These are phyloP conservation scores for Syncephalastrum contaminatum DNA, from an alignment of 371 early-diverging fungal species.

Conservation along the genomic window DNA sequence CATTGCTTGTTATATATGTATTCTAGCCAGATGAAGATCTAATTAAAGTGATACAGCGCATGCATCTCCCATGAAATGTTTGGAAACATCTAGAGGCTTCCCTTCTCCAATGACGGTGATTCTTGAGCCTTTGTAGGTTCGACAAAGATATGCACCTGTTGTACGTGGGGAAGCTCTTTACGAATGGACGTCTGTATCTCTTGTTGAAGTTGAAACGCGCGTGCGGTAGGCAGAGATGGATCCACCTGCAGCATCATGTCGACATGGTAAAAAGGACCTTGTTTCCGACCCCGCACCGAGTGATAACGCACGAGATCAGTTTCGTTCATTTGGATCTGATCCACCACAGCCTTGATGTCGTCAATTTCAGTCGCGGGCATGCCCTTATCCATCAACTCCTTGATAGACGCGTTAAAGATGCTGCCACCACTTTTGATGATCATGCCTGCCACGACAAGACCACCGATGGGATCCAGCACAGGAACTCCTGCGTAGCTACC, in stretches of 20 bases:
- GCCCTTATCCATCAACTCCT: constrained; percentile 49
- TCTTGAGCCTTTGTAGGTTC: constrained; percentile 11
- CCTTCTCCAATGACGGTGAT: too few relatives aligned
- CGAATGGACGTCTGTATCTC: constrained; percentile 27
- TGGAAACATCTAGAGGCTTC: too few relatives aligned
- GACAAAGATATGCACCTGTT: constrained; percentile 37
- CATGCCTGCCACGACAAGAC: constrained; percentile 60
- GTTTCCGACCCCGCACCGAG: constrained; percentile 48
- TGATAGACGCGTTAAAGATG: constrained; percentile 41
- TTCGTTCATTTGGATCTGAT: constrained; percentile 21
- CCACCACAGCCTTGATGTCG: constrained; percentile 16
- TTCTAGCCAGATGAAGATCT: too few relatives aligned
- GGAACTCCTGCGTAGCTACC: constrained; percentile 66
- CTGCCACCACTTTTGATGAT: constrained; percentile 57
- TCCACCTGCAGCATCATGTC: constrained; percentile 39
- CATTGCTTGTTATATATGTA: too few relatives aligned
- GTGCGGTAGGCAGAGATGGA: constrained; percentile 26
- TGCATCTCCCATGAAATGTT: too few relatives aligned
- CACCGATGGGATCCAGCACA: constrained; percentile 67
- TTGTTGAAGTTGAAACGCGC: constrained; percentile 34
- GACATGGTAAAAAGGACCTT: constrained; percentile 43
- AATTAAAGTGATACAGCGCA: too few relatives aligned
- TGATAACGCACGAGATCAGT: constrained; percentile 36
- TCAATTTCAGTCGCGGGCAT: constrained; percentile 26
- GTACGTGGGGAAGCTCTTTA: constrained; percentile 28